Evolutionary conservation across 169 alveolate species (phyloP).

Genomic region (Plasmodium adleri): DNA sequence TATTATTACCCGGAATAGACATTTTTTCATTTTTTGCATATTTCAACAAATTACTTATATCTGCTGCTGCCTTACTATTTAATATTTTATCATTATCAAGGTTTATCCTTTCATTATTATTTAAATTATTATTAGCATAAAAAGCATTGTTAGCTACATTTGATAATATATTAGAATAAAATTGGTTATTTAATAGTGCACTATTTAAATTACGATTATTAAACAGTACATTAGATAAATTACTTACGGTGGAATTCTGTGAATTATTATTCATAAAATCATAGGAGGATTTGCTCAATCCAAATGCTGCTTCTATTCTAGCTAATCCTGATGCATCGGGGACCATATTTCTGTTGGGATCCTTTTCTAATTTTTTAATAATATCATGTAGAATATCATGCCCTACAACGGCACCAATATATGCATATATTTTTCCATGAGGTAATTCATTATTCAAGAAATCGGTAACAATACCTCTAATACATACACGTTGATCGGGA

Average conservation of each 20-base stretch:
- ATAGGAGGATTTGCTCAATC: constrained; percentile 85
- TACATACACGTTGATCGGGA: constrained; percentile 92
- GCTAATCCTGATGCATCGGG: constrained; percentile 91
- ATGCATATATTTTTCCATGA: constrained; percentile 90
- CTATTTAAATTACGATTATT: constrained; percentile 87
- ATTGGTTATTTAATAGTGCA: constrained; percentile 81
- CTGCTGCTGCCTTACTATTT: constrained; percentile 32
- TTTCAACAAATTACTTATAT: constrained; percentile 29
- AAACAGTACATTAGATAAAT: constrained; percentile 86
- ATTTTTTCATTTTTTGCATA: constrained; percentile 51
- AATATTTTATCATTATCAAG: constrained; percentile 27
- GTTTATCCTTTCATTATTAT: constrained; percentile 5
- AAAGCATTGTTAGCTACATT: constrained; percentile 84
- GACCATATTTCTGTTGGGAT: constrained; percentile 86
- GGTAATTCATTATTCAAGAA: constrained; percentile 90
- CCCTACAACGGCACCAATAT: constrained; percentile 91
- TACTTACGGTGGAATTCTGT: constrained; percentile 83
- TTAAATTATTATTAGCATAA: neutral
- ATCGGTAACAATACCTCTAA: constrained; percentile 90
- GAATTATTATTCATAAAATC: constrained; percentile 58
- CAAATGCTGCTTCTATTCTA: constrained; percentile 89
- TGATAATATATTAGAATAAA: constrained; percentile 83
- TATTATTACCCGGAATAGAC: constrained; percentile 27
- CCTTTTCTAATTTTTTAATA: constrained; percentile 87
- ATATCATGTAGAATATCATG: constrained; percentile 90